phyloP scores from a whole-genome alignment of 345 rosid species.

The Syzygium oleosum region DNA sequence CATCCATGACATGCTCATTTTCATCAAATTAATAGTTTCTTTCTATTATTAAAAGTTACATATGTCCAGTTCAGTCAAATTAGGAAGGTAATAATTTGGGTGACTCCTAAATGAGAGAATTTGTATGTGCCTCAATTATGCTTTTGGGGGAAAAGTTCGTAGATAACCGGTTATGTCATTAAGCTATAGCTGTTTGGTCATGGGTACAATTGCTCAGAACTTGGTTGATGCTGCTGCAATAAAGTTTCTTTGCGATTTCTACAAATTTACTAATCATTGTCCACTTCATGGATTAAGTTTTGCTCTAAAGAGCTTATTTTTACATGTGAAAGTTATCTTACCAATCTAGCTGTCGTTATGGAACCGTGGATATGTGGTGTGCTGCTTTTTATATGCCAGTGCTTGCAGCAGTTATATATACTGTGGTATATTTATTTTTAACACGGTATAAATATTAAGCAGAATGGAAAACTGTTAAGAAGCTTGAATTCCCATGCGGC shows the following conservation, averaged over 20 bases:
- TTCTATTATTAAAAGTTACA: background rate
- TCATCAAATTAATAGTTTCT: background rate
- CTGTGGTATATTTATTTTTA: background rate
- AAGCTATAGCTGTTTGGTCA: background rate
- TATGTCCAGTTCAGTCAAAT: background rate
- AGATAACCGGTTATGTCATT: background rate
- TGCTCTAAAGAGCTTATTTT: background rate
- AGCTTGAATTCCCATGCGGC: conserved; percentile 67
- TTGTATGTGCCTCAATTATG: background rate
- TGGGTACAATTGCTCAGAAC: background rate
- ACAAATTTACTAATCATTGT: background rate
- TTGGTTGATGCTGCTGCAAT: background rate
- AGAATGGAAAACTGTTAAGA: conserved; percentile 82
- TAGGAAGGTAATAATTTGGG: background rate
- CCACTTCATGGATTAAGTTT: background rate
- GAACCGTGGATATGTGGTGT: background rate
- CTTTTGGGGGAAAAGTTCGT: background rate
- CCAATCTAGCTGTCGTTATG: background rate
- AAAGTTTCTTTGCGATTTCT: background rate
- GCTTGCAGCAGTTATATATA: background rate
- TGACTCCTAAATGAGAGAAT: background rate
- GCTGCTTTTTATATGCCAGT: background rate
- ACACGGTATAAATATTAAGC: conserved; percentile 4
- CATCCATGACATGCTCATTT: background rate
- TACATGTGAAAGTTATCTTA: background rate